phyloP scores from a whole-genome alignment of 1,284 basidiomycete genomes.

The Irpex rosettiformis region DNA sequence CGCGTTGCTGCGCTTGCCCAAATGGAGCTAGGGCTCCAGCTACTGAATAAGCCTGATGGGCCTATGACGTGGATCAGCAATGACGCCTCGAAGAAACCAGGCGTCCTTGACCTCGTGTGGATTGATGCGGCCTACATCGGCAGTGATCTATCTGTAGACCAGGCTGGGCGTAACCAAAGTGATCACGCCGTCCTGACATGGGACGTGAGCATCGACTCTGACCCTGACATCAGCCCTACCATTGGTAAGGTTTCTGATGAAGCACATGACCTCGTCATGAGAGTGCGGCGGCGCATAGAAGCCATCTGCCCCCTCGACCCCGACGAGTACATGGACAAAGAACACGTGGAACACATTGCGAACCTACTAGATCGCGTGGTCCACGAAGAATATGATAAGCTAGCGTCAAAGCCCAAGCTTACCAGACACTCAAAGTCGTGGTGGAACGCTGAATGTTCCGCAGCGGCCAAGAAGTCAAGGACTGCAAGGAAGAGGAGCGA shows the following conservation, averaged over 20 bases:
- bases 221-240: not conserved
- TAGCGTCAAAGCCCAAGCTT: not conserved
- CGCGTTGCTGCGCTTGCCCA: not conserved
- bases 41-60: conserved; percentile 4
- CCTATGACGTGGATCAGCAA: not conserved
- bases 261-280: not conserved
- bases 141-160: not conserved
- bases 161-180: not conserved
- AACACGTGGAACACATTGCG: conserved; percentile 3
- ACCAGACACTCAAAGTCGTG: conserved; percentile 8
- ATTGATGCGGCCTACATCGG: not conserved
- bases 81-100: not conserved
- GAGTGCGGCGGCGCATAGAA: not conserved
- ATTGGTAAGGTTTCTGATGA: not conserved
- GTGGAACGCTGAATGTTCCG: conserved; percentile 10
- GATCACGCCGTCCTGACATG: conserved; percentile 8
- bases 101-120: conserved; percentile 13
- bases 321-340: not conserved
- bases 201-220: not conserved
- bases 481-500: not conserved
- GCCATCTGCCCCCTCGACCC: not conserved
- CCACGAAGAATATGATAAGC: not conserved
- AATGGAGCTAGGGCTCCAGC: not conserved
- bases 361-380: not conserved
- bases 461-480: not conserved